phyloP scores from a whole-genome alignment of 2,329 filamentous ascomycete species.

The Hirsutella thompsonii region DNA sequence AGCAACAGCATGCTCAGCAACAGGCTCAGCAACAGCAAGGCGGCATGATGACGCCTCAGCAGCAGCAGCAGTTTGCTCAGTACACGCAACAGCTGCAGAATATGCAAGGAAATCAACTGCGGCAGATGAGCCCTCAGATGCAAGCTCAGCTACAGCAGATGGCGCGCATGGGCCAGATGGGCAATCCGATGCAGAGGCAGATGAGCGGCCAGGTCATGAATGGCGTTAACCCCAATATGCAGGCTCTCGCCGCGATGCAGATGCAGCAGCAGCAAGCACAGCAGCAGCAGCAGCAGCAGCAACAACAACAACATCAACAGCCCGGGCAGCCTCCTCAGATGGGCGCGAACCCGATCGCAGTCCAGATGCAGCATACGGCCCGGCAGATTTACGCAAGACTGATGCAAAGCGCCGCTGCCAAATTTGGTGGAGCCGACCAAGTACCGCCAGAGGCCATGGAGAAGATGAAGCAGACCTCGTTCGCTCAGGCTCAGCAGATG shows the following conservation, averaged over 20 bases:
- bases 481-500: slow-evolving; percentile 22
- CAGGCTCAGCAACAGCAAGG: slow-evolving; percentile 12
- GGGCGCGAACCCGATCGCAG: slow-evolving; percentile 13
- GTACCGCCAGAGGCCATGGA: slow-evolving; percentile 33
- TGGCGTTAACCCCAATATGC: slow-evolving; percentile 24
- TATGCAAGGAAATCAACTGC: slow-evolving; percentile 14
- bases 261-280: slow-evolving; percentile 17
- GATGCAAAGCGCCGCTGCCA: slow-evolving; percentile 17
- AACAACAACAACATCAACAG: slow-evolving; percentile 18
- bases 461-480: slow-evolving; percentile 29
- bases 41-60: slow-evolving; percentile 6
- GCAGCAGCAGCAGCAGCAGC: slow-evolving; percentile 22
- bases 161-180: slow-evolving; percentile 23
- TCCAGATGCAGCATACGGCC: slow-evolving; percentile 20
- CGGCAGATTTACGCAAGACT: slow-evolving; percentile 25
- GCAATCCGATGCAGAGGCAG: slow-evolving; percentile 24
- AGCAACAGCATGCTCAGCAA: slow-evolving; percentile 21
- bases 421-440: slow-evolving; percentile 27
- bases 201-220: slow-evolving; percentile 28
- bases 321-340: slow-evolving; percentile 19
- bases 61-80: slow-evolving; percentile 26
- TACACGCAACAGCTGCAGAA: slow-evolving; percentile 20
- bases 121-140: slow-evolving; percentile 24
- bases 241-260: slow-evolving; percentile 24
- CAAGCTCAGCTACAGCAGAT: slow-evolving; percentile 24